Base-by-base conservation (phyloP, 2,329 filamentous ascomycete species). In the Sporothrix curviconia region DNA sequence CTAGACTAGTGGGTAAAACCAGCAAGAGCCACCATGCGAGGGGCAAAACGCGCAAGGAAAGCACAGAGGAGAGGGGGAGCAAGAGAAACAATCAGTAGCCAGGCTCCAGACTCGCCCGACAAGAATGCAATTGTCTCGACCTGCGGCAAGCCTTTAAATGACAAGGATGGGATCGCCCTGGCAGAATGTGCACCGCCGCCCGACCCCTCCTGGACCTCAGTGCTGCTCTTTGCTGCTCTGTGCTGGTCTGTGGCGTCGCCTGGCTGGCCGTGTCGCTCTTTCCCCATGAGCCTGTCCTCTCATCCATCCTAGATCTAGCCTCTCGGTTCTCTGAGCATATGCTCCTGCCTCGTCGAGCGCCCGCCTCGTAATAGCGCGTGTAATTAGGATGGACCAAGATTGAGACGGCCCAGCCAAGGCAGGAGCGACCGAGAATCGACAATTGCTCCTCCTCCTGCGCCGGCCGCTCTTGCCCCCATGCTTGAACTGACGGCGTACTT, bases 351-450 rank as follows among this genome's bases (percentile, higher is more conserved):
- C 17, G 15, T 15, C 7, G 5, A 11, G 7, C 17, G 15, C 39
- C 24, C 17, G 24, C n/a, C 28, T 24, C n/a, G n/a, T n/a, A n/a
- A n/a, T n/a, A n/a, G n/a, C n/a, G n/a, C n/a, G 25, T 32, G 7
- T 7, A 28, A 19, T 15, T 12, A n/a, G 11, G 14, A 42, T 24
- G 24, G n/a, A 50, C 46, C n/a, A 7, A 50, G 36, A 15, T 30
- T 8, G 32, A 47, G 22, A 53, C 50, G 56, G 49, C 22, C 39
- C 47, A 50, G 22, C 56, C 56, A 58, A 55, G 51, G 50, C 56
- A 53, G 49, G 49, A 47, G 22, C 42, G 24, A 54, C 34, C 49
- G 36, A 43, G 52, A 46, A 24, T 46, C 47, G 46, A 22, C 42
- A 50, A 51, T 43, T 50, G 22, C 43, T 22, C 17, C 25, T 32